phyloP scores from a whole-genome alignment of 805 yeast species.

The Pichia membranifaciens region DNA sequence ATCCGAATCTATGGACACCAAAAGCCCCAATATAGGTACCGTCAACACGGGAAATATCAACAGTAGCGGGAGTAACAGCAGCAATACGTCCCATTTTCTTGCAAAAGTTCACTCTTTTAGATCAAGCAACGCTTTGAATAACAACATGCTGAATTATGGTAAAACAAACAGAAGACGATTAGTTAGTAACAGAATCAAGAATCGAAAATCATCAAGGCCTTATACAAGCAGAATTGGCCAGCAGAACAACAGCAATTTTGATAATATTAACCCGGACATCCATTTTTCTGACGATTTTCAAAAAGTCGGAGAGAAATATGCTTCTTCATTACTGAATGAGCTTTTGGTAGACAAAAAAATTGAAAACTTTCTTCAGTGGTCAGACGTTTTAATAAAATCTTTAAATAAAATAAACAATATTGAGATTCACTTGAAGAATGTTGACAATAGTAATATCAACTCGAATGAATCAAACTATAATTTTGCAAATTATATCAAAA shows the following conservation, averaged over 20 bases:
- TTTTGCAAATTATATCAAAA: slow-evolving; percentile 80
- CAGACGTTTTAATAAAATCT: slow-evolving; percentile 40
- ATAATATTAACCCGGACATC: slow-evolving; percentile 15
- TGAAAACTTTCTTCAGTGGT: slow-evolving; percentile 53
- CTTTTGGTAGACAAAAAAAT: slow-evolving; percentile 57
- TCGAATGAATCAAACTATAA: slow-evolving; percentile 68
- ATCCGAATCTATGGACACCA: slow-evolving; percentile 5
- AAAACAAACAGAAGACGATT: slow-evolving; percentile 17
- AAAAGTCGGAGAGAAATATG: slow-evolving; percentile 36
- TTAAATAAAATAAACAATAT: slow-evolving; percentile 52
- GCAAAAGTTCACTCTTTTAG: slow-evolving; percentile 4
- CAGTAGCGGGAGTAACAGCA: background rate
- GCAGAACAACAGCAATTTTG: slow-evolving; percentile 3
- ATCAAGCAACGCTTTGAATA: slow-evolving; percentile 1
- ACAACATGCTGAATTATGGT: background rate
- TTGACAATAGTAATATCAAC: slow-evolving; percentile 34
- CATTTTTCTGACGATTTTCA: slow-evolving; percentile 31
- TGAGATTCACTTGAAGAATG: slow-evolving; percentile 48
- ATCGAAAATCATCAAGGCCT: slow-evolving; percentile 4
- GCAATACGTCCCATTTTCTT: slow-evolving; percentile 1
- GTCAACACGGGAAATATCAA: background rate
- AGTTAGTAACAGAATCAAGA: slow-evolving; percentile 11
- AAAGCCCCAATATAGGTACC: background rate
- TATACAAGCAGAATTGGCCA: background rate
- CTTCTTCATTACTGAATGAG: slow-evolving; percentile 51